phyloP scores from a whole-genome alignment of 495 filamentous ascomycete species.

The Daldinia decipiens region DNA sequence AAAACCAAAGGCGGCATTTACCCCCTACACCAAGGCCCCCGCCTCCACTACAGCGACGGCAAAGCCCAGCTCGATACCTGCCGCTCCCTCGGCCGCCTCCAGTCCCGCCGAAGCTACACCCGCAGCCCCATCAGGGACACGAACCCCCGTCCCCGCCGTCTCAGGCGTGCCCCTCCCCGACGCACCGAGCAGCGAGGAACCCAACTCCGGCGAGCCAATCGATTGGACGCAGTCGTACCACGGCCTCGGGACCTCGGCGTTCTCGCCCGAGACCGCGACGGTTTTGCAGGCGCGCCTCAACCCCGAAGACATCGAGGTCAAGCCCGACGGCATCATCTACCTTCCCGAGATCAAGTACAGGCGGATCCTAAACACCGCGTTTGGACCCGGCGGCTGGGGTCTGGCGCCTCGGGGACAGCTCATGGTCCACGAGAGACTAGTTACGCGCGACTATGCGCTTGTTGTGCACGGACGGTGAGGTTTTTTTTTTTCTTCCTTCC shows the following conservation, averaged over 20 bases:
- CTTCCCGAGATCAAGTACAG: slow-evolving; percentile 99
- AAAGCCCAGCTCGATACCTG: not conserved
- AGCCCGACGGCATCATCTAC: slow-evolving; percentile 95
- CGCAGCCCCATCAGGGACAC: slow-evolving; percentile 9
- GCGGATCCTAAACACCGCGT: slow-evolving; percentile 87
- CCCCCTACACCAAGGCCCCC: not conserved
- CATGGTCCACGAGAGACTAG: slow-evolving; percentile 84
- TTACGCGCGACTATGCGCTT: slow-evolving; percentile 95
- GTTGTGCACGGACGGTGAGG: slow-evolving; percentile 88
- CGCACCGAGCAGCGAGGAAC: slow-evolving; percentile 31
- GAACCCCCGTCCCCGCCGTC: slow-evolving; percentile 41
- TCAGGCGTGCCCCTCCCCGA: slow-evolving; percentile 38
- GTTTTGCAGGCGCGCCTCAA: slow-evolving; percentile 74
- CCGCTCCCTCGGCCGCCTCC: not conserved
- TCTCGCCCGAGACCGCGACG: slow-evolving; percentile 77
- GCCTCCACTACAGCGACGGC: not conserved
- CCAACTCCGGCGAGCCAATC: slow-evolving; percentile 69
- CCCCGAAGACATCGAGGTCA: slow-evolving; percentile 88
- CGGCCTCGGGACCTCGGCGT: slow-evolving; percentile 79
- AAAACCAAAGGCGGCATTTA: slow-evolving; percentile 15
- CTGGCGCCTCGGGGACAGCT: slow-evolving; percentile 90
- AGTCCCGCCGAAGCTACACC: not conserved
- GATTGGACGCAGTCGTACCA: slow-evolving; percentile 97
- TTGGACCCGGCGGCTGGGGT: slow-evolving; percentile 96
- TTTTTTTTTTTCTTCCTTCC: slow-evolving; percentile 11